phyloP scores from a whole-genome alignment of 331 rosid genomes.

The Quercus lobata region DNA sequence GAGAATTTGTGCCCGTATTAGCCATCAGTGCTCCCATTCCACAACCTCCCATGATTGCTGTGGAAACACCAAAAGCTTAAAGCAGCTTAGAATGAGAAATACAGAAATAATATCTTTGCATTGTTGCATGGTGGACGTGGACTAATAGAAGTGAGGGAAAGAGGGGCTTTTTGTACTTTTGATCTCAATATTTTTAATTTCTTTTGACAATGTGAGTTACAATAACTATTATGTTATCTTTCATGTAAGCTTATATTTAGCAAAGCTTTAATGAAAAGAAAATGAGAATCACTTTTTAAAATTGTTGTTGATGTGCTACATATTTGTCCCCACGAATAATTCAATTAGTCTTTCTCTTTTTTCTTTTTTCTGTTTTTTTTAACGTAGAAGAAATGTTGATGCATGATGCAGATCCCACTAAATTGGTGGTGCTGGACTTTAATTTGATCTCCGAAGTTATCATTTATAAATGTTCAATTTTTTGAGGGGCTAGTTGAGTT shows the following conservation, averaged over 20 bases:
- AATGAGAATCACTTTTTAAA: neutral
- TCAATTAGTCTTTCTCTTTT: neutral
- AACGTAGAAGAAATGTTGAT: neutral
- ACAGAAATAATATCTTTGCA: conserved; percentile 21
- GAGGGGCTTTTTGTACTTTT: conserved; percentile 15
- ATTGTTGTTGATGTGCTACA: neutral
- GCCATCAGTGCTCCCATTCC: conserved; percentile 19
- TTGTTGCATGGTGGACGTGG: conserved; percentile 11
- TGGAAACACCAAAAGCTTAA: conserved; percentile 21
- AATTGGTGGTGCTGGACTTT: neutral
- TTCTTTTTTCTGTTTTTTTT: neutral
- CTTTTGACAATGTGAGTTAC: conserved; percentile 1
- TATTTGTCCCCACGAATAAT: neutral
- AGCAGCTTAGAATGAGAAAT: neutral
- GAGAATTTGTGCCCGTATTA: conserved; percentile 5
- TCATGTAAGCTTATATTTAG: conserved; percentile 32
- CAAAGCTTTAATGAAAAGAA: conserved; percentile 17
- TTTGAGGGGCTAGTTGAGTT: too few species aligned
- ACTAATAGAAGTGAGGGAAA: conserved; percentile 13
- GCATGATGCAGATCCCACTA: conserved; percentile 13
- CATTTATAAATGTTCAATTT: too few species aligned
- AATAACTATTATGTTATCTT: conserved; percentile 23
- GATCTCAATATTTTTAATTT: conserved; percentile 9
- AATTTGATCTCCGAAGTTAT: too few species aligned
- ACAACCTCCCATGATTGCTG: conserved; percentile 4